These are phyloP conservation scores for Xylariales sp. DNA, from an alignment of 2,329 filamentous ascomycete genomes.

Conservation along the genomic window DNA sequence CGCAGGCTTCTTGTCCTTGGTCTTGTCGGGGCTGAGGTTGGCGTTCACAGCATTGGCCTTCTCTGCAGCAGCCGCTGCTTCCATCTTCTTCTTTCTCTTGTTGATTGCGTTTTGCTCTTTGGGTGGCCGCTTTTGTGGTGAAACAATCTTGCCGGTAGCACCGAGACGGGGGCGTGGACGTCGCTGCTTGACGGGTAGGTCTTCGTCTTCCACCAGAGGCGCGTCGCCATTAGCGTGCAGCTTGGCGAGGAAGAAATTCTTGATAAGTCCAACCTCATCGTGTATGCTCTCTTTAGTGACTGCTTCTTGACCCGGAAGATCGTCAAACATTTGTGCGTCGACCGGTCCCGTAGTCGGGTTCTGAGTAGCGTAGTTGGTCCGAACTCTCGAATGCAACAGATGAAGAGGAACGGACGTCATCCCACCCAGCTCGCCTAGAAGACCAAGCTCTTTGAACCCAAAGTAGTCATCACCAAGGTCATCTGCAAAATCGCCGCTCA, in stretches of 20 bases:
- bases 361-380: slow-evolving; percentile 78
- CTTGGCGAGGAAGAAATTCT: slow-evolving; percentile 87
- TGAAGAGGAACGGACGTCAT: slow-evolving; percentile 90
- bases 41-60: slow-evolving; percentile 30
- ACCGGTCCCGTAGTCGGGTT: slow-evolving; percentile 56
- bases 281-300: slow-evolving; percentile 75
- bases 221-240: slow-evolving; percentile 78
- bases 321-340: slow-evolving; percentile 58
- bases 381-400: slow-evolving; percentile 85
- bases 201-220: slow-evolving; percentile 87
- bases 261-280: slow-evolving; percentile 79
- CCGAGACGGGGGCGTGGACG: slow-evolving; percentile 61
- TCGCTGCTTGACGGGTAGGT: slow-evolving; percentile 88
- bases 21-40: slow-evolving; percentile 33
- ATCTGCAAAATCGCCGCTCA: slow-evolving; percentile 94
- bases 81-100: slow-evolving; percentile 82
- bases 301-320: slow-evolving; percentile 66
- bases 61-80: slow-evolving; percentile 46
- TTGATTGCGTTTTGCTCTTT: slow-evolving; percentile 78
- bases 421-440: slow-evolving; percentile 87
- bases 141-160: slow-evolving; percentile 79
- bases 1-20: slow-evolving; percentile 48
- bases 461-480: slow-evolving; percentile 99
- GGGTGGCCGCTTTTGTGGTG: slow-evolving; percentile 75
- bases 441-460: slow-evolving; percentile 89